A percentile compares a stretch with the other conserved stretches of the same genome.
Evolutionary conservation across 352 stramenopile species (phyloP).

Genomic region (Globisporangium heterothallicum): DNA sequence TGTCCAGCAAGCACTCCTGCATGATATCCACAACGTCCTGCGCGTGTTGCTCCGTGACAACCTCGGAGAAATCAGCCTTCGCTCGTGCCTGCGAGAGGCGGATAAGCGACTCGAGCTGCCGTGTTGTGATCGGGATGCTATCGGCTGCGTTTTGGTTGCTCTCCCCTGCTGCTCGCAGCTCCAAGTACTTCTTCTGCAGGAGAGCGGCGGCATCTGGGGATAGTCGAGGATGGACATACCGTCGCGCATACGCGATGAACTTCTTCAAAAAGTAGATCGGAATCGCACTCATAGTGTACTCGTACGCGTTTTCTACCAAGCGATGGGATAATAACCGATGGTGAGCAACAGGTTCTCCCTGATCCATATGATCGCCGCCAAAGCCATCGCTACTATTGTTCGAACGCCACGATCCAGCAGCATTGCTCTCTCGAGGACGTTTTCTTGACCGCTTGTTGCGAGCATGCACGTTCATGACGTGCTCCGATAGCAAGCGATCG

Average conservation of each 20-base stretch:
- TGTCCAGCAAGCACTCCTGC: slow-evolving; percentile 90
- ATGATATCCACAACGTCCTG: slow-evolving; percentile 97
- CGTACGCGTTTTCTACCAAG: slow-evolving; percentile 38
- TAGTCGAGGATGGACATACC: slow-evolving; percentile 91
- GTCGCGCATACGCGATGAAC: slow-evolving; percentile 96
- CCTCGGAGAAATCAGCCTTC: slow-evolving; percentile 91
- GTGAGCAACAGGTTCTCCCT: slow-evolving; percentile 8
- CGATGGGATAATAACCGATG: slow-evolving; percentile 43
- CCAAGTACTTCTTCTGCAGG: slow-evolving; percentile 88
- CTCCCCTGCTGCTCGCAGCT: slow-evolving; percentile 70
- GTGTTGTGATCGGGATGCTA: slow-evolving; percentile 90
- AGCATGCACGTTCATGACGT: slow-evolving; percentile 92
- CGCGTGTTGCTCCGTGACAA: slow-evolving; percentile 91
- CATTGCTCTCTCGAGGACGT: slow-evolving; percentile 16
- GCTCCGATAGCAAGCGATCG: slow-evolving; percentile 91
- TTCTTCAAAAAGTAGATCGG: slow-evolving; percentile 89
- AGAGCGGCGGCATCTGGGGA: slow-evolving; percentile 44
- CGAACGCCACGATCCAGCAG: slow-evolving; percentile 17
- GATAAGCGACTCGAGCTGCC: slow-evolving; percentile 95
- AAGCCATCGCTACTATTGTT: slow-evolving; percentile 11
- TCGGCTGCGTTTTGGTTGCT: slow-evolving; percentile 34
- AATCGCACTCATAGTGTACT: slow-evolving; percentile 46
- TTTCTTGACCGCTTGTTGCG: slow-evolving; percentile 28
- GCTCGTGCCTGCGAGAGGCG: slow-evolving; percentile 90
- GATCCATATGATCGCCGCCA: neutral